Percentiles rank a stretch among this genome's conserved stretches.
Conservation (phyloP, 139 green algal species). For the Chlamydomonas incerta region DNA sequence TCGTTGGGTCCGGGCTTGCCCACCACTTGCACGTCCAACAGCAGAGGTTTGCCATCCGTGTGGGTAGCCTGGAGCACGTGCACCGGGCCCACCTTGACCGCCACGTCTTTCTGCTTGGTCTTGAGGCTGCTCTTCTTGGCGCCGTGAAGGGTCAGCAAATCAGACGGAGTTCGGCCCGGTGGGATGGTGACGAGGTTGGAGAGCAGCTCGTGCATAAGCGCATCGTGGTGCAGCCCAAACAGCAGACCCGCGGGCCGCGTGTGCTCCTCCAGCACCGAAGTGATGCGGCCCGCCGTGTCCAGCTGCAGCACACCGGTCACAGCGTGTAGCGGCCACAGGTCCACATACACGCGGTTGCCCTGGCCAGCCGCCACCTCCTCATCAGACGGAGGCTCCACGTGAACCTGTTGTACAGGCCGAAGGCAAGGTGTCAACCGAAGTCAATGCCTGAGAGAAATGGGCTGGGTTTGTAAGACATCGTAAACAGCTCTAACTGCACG, state of each 20-base stretch:
- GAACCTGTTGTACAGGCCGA: background rate
- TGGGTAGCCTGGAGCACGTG: constrained; percentile 4
- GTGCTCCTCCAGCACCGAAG: background rate
- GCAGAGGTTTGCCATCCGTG: background rate
- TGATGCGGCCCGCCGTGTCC: background rate
- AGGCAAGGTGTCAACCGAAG: too few relatives aligned
- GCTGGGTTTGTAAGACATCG: background rate
- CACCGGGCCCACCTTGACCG: constrained; percentile 1
- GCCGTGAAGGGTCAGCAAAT: constrained; percentile 3
- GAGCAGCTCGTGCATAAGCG: constrained; percentile 1
- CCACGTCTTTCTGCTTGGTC: constrained; percentile 1
- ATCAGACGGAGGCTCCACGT: background rate
- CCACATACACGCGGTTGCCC: background rate
- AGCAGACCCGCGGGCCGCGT: constrained; percentile 33
- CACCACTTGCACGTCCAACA: constrained; percentile 27
- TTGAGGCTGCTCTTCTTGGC: constrained; percentile 46
- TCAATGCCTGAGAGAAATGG: too few relatives aligned
- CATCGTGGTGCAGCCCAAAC: constrained; percentile 1
- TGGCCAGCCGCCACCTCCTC: background rate
- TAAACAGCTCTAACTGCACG: background rate
- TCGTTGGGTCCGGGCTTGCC: background rate
- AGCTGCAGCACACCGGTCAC: constrained; percentile 18
- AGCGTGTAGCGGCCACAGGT: constrained; percentile 1
- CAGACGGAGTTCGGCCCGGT: background rate
- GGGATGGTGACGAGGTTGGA: background rate